Conservation (phyloP, 2,329 filamentous ascomycete genomes). For the Venturia effusa region DNA sequence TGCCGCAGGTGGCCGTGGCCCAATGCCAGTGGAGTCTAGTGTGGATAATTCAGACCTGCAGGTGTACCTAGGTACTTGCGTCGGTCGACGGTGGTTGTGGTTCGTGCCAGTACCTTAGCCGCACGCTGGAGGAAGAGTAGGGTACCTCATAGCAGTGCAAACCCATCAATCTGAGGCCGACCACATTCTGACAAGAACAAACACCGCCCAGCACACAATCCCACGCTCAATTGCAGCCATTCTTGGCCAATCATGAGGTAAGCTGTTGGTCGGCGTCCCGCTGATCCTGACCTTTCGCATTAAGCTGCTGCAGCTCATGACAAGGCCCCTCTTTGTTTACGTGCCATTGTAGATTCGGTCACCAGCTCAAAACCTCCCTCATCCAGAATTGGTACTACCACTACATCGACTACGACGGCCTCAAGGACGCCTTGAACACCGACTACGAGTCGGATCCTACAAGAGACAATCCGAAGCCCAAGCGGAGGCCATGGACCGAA, state of each 20-base stretch:
- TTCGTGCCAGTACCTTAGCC: too few relatives aligned
- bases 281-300: neutral
- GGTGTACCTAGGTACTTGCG: too few relatives aligned
- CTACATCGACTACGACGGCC: slow-evolving; percentile 94
- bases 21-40: neutral
- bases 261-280: neutral
- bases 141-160: too few relatives aligned
- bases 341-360: slow-evolving; percentile 58
- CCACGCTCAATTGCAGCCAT: neutral
- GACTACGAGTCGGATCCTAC: slow-evolving; percentile 46
- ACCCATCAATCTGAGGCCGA: too few relatives aligned
- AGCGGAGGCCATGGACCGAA: slow-evolving; percentile 67
- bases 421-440: slow-evolving; percentile 78
- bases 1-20: too few relatives aligned
- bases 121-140: too few relatives aligned
- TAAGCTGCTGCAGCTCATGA: neutral
- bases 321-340: neutral
- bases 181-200: neutral
- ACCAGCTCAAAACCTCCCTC: slow-evolving; percentile 89
- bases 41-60: neutral
- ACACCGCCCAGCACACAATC: neutral
- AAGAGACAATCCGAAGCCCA: slow-evolving; percentile 25
- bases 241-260: slow-evolving; percentile 9
- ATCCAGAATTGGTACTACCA: slow-evolving; percentile 97
- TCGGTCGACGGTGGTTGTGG: too few relatives aligned